Evolutionary conservation across 805 yeast species (phyloP).

Genomic region (Metahyphopichia silvanorum): DNA sequence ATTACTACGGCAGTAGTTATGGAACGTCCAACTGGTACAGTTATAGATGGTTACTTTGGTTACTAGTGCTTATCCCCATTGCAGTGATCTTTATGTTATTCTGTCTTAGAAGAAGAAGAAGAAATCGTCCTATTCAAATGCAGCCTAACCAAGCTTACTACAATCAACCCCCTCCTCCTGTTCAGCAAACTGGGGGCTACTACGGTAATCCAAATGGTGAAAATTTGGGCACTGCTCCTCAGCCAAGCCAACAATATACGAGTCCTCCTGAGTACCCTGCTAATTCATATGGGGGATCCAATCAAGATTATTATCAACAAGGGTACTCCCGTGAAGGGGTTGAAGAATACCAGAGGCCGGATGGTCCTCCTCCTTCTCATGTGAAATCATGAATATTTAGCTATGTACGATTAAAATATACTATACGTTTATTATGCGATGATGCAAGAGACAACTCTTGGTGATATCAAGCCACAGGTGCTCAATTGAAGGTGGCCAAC

Average conservation of each 20-base stretch:
- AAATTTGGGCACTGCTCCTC: slow-evolving; percentile 6
- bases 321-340: slow-evolving; percentile 3
- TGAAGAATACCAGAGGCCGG: slow-evolving; percentile 9
- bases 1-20: slow-evolving; percentile 5
- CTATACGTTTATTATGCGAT: too few species aligned
- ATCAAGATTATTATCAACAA: neutral
- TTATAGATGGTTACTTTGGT: slow-evolving; percentile 11
- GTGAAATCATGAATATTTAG: too few species aligned
- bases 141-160: slow-evolving; percentile 11
- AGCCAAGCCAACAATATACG: slow-evolving; percentile 3
- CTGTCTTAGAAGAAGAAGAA: slow-evolving; percentile 7
- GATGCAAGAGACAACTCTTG: too few species aligned
- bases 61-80: slow-evolving; percentile 9
- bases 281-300: too few species aligned
- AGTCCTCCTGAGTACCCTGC: slow-evolving; percentile 2
- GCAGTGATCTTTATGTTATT: slow-evolving; percentile 6
- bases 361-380: slow-evolving; percentile 17
- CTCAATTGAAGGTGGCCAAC: too few species aligned
- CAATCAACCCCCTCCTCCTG: slow-evolving; percentile 2
- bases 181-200: slow-evolving; percentile 10
- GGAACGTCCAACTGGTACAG: slow-evolving; percentile 6
- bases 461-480: too few species aligned
- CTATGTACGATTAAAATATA: too few species aligned
- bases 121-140: slow-evolving; percentile 2
- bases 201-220: slow-evolving; percentile 2